Percentiles rank a stretch among this genome's conserved stretches.
These are phyloP conservation scores for Fusarium ramigenum DNA, from an alignment of 2,329 filamentous ascomycete species.

Conservation along the genomic window DNA sequence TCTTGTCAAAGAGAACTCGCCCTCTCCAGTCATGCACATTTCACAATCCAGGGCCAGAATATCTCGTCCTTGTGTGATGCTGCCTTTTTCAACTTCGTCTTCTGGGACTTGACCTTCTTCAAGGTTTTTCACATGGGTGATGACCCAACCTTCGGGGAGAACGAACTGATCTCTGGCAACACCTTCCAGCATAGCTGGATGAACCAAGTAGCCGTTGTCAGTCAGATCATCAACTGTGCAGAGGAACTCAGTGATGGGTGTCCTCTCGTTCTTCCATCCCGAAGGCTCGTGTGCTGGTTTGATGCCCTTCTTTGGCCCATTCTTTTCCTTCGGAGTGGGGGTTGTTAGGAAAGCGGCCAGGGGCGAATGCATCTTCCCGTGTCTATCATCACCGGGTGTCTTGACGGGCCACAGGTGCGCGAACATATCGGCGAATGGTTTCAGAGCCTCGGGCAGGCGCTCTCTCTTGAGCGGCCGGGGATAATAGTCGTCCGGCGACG, in stretches of 20 bases:
- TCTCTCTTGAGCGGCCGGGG: conserved; percentile 63
- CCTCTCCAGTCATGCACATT: conserved; percentile 90
- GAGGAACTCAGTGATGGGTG: conserved; percentile 83
- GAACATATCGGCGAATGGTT: conserved; percentile 83
- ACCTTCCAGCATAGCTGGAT: conserved; percentile 77
- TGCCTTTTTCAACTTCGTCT: conserved; percentile 78
- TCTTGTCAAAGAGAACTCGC: conserved; percentile 84
- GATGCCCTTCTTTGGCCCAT: conserved; percentile 63
- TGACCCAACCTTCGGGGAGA: conserved; percentile 79
- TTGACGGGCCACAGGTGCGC: conserved; percentile 88
- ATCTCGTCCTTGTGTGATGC: conserved; percentile 82
- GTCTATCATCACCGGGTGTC: conserved; percentile 85
- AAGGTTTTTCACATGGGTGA: conserved; percentile 74
- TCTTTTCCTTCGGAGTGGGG: conserved; percentile 74
- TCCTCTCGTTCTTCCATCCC: conserved; percentile 78
- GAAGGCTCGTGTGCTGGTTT: conserved; percentile 70
- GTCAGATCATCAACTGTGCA: conserved; percentile 76
- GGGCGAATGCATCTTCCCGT: conserved; percentile 85
- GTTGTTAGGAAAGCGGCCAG: conserved; percentile 84
- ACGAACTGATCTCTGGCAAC: conserved; percentile 64
- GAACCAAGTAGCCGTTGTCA: conserved; percentile 85
- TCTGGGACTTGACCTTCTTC: conserved; percentile 76
- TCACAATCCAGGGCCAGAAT: conserved; percentile 92
- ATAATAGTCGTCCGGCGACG: conserved; percentile 68
- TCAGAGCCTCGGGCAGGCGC: conserved; percentile 62